phyloP scores from a whole-genome alignment of 345 rosid genomes.

The Turritis glabra region DNA sequence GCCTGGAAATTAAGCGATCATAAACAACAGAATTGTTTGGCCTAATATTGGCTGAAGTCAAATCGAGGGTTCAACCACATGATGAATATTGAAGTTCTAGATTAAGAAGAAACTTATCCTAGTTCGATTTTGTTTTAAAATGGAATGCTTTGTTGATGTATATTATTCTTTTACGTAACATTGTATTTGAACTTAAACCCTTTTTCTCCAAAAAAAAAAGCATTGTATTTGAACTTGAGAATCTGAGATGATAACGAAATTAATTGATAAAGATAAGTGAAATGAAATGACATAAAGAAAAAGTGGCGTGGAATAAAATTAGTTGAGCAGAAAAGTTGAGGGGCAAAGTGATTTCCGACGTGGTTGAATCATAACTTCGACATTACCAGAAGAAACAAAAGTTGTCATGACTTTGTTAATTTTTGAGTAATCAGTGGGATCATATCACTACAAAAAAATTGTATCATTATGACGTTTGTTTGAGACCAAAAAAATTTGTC shows the following conservation, averaged over 20 bases:
- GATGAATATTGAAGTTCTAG: constrained; percentile 7
- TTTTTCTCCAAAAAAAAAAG: no score
- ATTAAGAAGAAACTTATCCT: constrained; percentile 7
- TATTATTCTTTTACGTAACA: neutral
- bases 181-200: neutral
- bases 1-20: constrained; percentile 10
- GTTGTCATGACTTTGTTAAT: constrained; percentile 26
- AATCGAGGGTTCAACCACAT: constrained; percentile 28
- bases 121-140: neutral
- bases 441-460: no score
- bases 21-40: neutral
- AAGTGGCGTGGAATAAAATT: constrained; percentile 12
- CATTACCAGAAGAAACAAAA: constrained; percentile 25
- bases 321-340: constrained; percentile 24
- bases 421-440: neutral
- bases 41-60: constrained; percentile 10
- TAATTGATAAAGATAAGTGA: neutral
- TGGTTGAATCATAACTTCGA: neutral
- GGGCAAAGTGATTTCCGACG: constrained; percentile 16
- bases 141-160: neutral
- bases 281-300: neutral
- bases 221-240: neutral
- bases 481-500: no score
- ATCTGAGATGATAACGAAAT: neutral
- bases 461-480: no score